phyloP scores from a whole-genome alignment of 179 eudicot genomes.

The Silene noctiflora region DNA sequence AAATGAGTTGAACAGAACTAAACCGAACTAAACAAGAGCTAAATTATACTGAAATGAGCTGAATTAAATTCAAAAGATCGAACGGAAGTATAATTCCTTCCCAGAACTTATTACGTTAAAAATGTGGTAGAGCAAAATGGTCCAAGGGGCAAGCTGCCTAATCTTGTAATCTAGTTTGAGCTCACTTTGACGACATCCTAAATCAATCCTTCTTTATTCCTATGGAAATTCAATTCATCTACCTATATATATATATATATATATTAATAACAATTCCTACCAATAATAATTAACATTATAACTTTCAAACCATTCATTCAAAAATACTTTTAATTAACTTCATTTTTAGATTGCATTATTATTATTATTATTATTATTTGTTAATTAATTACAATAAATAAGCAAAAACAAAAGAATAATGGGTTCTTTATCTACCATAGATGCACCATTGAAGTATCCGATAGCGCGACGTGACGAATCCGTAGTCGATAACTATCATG shows the following conservation, averaged over 20 bases:
- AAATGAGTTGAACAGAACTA: too few relatives aligned
- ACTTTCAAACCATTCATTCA: not conserved
- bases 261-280: not conserved
- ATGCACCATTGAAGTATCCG: constrained; percentile 50
- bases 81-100: too few relatives aligned
- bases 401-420: constrained; percentile 11
- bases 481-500: constrained; percentile 70
- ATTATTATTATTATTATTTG: too few relatives aligned
- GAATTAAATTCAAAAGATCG: too few relatives aligned
- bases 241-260: not conserved
- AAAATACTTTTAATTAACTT: not conserved
- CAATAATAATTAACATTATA: constrained; percentile 7
- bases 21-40: too few relatives aligned
- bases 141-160: not conserved
- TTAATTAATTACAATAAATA: not conserved
- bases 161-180: not conserved
- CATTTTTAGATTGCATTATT: not conserved
- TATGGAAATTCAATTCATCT: not conserved
- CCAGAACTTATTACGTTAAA: too few relatives aligned
- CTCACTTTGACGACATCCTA: constrained; percentile 29
- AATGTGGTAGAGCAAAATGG: not conserved
- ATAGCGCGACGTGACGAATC: constrained; percentile 58
- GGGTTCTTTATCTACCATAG: constrained; percentile 47
- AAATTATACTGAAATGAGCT: too few relatives aligned
- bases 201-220: not conserved